phyloP scores from a whole-genome alignment of 495 filamentous ascomycete species.

The Hypoxylon cercidicola region DNA sequence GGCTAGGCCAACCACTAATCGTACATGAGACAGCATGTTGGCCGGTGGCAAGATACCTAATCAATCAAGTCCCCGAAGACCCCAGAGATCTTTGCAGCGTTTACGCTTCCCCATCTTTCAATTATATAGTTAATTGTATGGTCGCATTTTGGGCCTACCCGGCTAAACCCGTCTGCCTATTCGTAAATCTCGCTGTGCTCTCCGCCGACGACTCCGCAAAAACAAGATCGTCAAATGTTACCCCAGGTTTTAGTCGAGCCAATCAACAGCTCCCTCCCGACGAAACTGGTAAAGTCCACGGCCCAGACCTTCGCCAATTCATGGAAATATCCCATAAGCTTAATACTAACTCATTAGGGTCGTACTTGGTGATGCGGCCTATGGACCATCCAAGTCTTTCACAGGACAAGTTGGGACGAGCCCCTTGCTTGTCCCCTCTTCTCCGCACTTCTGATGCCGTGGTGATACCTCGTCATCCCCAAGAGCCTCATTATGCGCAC shows the following conservation, averaged over 20 bases:
- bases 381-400: background rate
- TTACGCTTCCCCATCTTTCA: background rate
- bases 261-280: conserved; percentile 14
- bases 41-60: background rate
- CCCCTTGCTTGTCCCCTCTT: conserved; percentile 5
- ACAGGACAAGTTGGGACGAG: background rate
- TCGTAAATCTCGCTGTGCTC: conserved; percentile 22
- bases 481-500: conserved; percentile 31
- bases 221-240: conserved; percentile 29
- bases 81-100: conserved; percentile 14
- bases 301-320: conserved; percentile 34
- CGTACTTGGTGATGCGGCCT: conserved; percentile 17
- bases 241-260: conserved; percentile 39
- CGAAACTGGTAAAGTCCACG: conserved; percentile 22
- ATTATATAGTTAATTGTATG: conserved; percentile 23
- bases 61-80: background rate
- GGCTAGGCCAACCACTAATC: conserved; percentile 24
- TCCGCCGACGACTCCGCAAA: conserved; percentile 33
- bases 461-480: conserved; percentile 3
- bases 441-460: conserved; percentile 4
- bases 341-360: conserved; percentile 12
- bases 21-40: conserved; percentile 23
- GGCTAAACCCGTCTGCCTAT: conserved; percentile 24
- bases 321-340: conserved; percentile 27
- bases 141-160: conserved; percentile 13